Evolutionary conservation across 1,284 basidiomycete species (phyloP), one percentile per base, ranked within the genome.

Genomic region (Mycena citricolor): DNA sequence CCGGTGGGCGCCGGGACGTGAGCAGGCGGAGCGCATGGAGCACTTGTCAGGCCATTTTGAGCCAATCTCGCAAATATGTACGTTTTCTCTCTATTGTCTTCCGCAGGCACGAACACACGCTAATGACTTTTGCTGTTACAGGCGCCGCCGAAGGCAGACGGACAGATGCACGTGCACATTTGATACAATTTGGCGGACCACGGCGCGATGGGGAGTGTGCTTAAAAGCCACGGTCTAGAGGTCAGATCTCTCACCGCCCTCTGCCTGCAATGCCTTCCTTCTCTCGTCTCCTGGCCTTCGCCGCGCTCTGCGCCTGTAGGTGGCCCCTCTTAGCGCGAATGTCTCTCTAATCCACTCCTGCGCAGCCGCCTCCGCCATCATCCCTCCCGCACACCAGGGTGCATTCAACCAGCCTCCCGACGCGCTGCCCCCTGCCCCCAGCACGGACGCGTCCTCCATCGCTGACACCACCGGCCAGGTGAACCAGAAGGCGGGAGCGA

Each of bases 401-500:
- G 16, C 33, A 4, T 51, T 51, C 19, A 47, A 47, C 22, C 41
- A 42, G 23, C 28, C 38, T 25, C 30, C 39, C 24, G 22, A 37
- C 19, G 41, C 29, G 34, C 44, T 40, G 26, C 30, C 42, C 11
- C 32, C 44, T 17, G 22, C 42, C 6, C 43, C 51, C n/a, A 44
- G 32, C 17, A 68, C 70, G 3, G 70, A 73, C 51, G 32, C 56
- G 5, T 51, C 56, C 8, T 58, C 54, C 25, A 73, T 72, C 51
- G 62, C 40, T 1, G 51, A 61, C 19, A 70, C 70, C 4, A 62
- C 54, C 16, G 24, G 42, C 8, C 51, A 61, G 29, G 66, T 71
- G 26, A 54, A 69, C 54, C 70, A 71, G 56, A 71, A 71, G 49
- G 46, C 57, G 4, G 59, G 65, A 4, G 63, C 63, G 0, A 40